Percentiles rank a stretch among this genome's conserved stretches.
phyloP scores from a whole-genome alignment of 225 moss, liverwort and hornwort genomes.

The Ulota crispa region DNA sequence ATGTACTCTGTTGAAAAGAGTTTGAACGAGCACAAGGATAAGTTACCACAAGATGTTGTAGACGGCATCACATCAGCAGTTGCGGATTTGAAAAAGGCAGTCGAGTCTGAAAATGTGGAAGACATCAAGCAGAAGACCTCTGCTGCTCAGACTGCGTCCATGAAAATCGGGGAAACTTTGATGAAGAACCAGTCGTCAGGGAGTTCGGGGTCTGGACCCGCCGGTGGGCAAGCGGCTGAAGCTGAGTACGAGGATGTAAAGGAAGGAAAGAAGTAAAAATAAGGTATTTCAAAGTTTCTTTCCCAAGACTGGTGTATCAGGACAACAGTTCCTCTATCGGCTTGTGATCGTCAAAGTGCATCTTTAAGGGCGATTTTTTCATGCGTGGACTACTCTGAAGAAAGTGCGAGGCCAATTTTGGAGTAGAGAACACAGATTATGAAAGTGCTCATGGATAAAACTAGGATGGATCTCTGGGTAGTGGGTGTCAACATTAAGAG shows the following conservation, averaged over 20 bases:
- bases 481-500: not conserved
- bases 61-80: slow-evolving; percentile 49
- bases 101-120: slow-evolving; percentile 60
- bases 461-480: not conserved
- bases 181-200: slow-evolving; percentile 55
- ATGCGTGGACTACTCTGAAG: slow-evolving; percentile 9
- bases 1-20: slow-evolving; percentile 73
- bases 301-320: slow-evolving; percentile 1
- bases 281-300: slow-evolving; percentile 1
- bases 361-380: not conserved
- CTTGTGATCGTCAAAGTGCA: not conserved
- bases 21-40: slow-evolving; percentile 74
- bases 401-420: slow-evolving; percentile 31
- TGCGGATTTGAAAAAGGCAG: slow-evolving; percentile 62
- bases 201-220: slow-evolving; percentile 33
- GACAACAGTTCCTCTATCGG: slow-evolving; percentile 7
- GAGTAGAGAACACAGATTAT: slow-evolving; percentile 11
- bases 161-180: slow-evolving; percentile 85
- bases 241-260: slow-evolving; percentile 80
- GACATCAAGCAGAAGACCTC: slow-evolving; percentile 61
- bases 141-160: slow-evolving; percentile 66
- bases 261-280: slow-evolving; percentile 63
- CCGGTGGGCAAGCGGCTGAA: slow-evolving; percentile 72
- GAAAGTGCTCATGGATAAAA: slow-evolving; percentile 8
- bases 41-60: slow-evolving; percentile 70